Evolutionary conservation across 257 asterid genomes (phyloP).

Genomic region (Echium plantagineum): DNA sequence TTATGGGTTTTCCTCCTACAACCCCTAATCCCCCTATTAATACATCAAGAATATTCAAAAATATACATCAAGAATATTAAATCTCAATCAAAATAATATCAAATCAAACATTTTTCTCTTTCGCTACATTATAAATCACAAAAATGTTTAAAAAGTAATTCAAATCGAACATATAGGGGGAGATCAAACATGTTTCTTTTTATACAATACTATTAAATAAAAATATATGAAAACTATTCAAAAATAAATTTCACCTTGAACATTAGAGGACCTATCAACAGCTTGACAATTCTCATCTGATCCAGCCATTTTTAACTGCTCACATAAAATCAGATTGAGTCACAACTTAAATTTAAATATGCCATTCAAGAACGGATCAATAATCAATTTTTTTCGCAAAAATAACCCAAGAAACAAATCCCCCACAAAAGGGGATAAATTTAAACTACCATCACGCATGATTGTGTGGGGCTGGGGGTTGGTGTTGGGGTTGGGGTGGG

Average conservation of each 20-base stretch:
- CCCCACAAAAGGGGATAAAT: neutral
- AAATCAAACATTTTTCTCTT: too few relatives aligned
- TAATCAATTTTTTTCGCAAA: neutral
- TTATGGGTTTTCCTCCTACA: constrained; percentile 14
- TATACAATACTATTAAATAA: neutral
- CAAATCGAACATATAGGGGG: neutral
- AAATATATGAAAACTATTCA: neutral
- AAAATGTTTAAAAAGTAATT: neutral
- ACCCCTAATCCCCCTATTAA: constrained; percentile 33
- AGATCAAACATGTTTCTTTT: neutral
- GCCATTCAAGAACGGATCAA: neutral
- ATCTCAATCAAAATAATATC: neutral
- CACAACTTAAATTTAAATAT: constrained; percentile 3
- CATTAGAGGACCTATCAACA: constrained; percentile 44
- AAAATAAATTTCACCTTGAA: constrained; percentile 27
- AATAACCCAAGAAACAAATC: neutral
- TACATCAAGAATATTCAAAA: too few relatives aligned
- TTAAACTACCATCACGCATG: too few relatives aligned
- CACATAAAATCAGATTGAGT: constrained; percentile 5
- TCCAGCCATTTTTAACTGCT: constrained; percentile 42
- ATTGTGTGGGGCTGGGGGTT: too few relatives aligned
- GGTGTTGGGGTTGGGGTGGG: too few relatives aligned
- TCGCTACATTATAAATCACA: neutral
- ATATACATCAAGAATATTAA: neutral
- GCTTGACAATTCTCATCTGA: constrained; percentile 51